phyloP scores from a whole-genome alignment of 2,329 filamentous ascomycete species.

The Epichloe elymi region DNA sequence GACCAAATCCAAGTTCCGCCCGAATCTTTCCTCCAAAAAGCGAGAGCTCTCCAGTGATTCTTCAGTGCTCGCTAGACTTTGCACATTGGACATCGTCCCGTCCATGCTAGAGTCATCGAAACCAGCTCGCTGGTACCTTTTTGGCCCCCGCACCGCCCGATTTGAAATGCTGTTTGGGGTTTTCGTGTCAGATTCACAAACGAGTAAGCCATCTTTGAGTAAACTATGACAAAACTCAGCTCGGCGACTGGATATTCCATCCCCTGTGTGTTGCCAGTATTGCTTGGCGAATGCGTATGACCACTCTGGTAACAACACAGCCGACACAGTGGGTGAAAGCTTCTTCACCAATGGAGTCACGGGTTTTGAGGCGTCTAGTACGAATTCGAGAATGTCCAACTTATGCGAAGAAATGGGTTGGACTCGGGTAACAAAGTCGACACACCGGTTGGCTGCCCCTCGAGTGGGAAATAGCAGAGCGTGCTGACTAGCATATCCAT shows the following conservation, averaged over 20 bases:
- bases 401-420: conserved; percentile 34
- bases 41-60: conserved; percentile 53
- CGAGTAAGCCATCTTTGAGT: conserved; percentile 53
- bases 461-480: conserved; percentile 76
- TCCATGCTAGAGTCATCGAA: conserved; percentile 19
- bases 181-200: conserved; percentile 16
- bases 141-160: conserved; percentile 54
- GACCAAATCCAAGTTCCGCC: conserved; percentile 72
- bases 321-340: conserved; percentile 48
- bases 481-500: conserved; percentile 48
- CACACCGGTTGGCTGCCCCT: conserved; percentile 56
- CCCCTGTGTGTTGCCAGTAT: conserved; percentile 95
- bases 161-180: conserved; percentile 15
- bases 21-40: conserved; percentile 90
- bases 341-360: conserved; percentile 37
- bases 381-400: conserved; percentile 47
- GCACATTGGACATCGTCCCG: conserved; percentile 7
- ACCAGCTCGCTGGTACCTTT: conserved; percentile 53
- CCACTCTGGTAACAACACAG: conserved; percentile 57
- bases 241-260: conserved; percentile 79
- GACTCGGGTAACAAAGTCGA: conserved; percentile 54
- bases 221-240: conserved; percentile 79
- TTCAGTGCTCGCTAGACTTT: conserved; percentile 12
- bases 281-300: conserved; percentile 67
- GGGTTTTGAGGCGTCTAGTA: conserved; percentile 42